Base-by-base conservation (phyloP, 2,329 filamentous ascomycete species). In the Aspergillus melleus region DNA sequence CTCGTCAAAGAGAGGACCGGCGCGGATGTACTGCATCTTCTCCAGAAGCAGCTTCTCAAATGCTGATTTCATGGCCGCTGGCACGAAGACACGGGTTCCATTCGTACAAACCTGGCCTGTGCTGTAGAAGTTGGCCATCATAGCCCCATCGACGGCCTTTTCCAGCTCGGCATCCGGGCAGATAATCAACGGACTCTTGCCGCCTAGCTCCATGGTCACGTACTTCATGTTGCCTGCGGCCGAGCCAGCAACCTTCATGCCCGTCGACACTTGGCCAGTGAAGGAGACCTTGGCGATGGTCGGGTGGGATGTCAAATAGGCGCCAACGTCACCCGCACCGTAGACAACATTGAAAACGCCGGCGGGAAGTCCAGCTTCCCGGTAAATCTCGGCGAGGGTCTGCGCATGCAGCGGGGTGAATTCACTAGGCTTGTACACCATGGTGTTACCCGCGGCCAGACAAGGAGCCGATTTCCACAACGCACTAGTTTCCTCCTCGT, bases 101-200 rank as follows among this genome's bases (percentile, higher is more conserved):
- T 96, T 96, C 54, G 92, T 96, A 83, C 92, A 96, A 54, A 96
- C 92, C 76, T 96, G 92, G 30, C 92, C 92, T 0, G 90, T 90
- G 66, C 89, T 92, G 82, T 90, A 96, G 79, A 96, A 96, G 76
- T 96, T 96, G 68, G 92, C 92, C 82, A 96, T 91, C 89, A 96
- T 93, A 64, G 91, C 92, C 30, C 91, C 90, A 70, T 96, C 89
- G 36, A 91, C 92, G n/a, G 92, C 92, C 68, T 86, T 86, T 50
- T 91, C 88, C 20, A 94, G 76, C 54, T 91, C 86, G 16, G 90
- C 90, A 70, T 96, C 92, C 1, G 90, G 90, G 1, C 96, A 85
- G 51, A 96, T 83, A 54, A 96, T 81, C 47, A 92, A 81, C 0
- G 92, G 90, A 61, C 88, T 92, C 79, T 96, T 96, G 53, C 92